These are phyloP conservation scores for Lentinula sp. DNA, from an alignment of 768 basidiomycete genomes.

Conservation along the genomic window DNA sequence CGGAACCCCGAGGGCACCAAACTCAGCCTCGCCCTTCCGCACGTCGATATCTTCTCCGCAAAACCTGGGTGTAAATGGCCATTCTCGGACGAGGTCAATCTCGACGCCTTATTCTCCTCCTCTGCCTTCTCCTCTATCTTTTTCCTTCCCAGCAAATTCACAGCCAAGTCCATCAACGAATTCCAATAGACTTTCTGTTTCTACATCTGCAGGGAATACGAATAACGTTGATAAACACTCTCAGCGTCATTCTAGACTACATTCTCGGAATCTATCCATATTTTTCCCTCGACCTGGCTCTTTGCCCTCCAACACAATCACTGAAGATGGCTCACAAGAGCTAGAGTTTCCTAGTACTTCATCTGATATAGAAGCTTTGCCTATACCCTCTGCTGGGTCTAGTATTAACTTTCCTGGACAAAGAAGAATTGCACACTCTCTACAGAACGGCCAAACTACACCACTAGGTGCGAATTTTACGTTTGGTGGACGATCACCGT, in stretches of 20 bases:
- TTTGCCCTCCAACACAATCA: constrained; percentile 50
- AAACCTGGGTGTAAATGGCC: constrained; percentile 1
- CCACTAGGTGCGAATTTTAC: constrained; percentile 53
- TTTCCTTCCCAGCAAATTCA: constrained; percentile 25
- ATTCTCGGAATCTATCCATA: constrained; percentile 87
- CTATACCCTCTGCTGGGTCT: constrained; percentile 37
- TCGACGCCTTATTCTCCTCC: constrained; percentile 13
- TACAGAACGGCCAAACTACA: constrained; percentile 17
- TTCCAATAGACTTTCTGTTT: background rate
- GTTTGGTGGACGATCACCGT: constrained; percentile 52
- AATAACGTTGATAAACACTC: constrained; percentile 16
- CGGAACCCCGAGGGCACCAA: background rate
- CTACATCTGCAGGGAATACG: background rate
- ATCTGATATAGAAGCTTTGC: constrained; percentile 30
- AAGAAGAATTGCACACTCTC: background rate
- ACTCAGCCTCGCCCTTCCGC: constrained; percentile 22
- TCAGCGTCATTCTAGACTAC: constrained; percentile 64
- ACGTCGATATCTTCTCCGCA: constrained; percentile 15
- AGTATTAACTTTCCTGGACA: constrained; percentile 29
- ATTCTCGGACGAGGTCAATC: constrained; percentile 13
- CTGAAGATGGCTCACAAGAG: constrained; percentile 62
- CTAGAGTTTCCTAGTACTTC: constrained; percentile 31
- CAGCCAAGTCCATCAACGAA: background rate
- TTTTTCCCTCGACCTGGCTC: constrained; percentile 84
- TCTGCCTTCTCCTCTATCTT: constrained; percentile 15